Evolutionary conservation across 2,329 filamentous ascomycete species (phyloP), one percentile per base, ranked within the genome.

Genomic region (Colletotrichum sp.): DNA sequence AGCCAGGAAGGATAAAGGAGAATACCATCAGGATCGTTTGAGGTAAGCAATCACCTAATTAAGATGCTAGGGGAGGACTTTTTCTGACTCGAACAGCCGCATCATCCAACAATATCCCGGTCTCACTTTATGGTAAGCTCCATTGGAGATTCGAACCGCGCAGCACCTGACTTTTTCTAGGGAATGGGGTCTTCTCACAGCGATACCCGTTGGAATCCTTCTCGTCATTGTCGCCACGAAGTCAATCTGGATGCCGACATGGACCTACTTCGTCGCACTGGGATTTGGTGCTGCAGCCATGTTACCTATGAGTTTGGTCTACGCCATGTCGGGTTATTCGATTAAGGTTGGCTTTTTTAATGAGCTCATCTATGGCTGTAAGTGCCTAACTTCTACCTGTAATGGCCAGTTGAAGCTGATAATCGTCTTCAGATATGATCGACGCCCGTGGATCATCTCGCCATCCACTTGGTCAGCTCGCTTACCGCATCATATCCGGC

Each of bases 401-500:
- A 3, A 26, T 18, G 15, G 1, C 21, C n/a, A 59, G 6, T 28
- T 3, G 21, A 59, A 28, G 55, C 55, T 59, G 5, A 26, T 28
- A 8, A 8, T 21, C 24, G 8, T 8, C 9, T 15, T 18, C n/a
- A 72, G 72, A 75, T 5, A 75, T 75, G 72, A 75, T 75, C 8
- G 72, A 75, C 30, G 72, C 68, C 5, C 69, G 62, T n/a, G 72
- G 72, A 8, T 75, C 72, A 4, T 75, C 72, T 36, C 62, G 72
- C 5, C 72, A 75, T 26, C 77, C 91, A 90, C 3, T 87, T 87
- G n/a, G 91, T 90, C 6, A 90, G 90, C 3, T 89, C 87, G 85
- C 89, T 0, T 92, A 92, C 78, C 89, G 91, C 18, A 84, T 89
- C 15, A 91, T 93, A n/a, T 90, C 91, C 2, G 91, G 91, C 24